Evolutionary conservation across 163 green algal genomes (phyloP).

Genomic region (Chlamydomonas reinhardtii): DNA sequence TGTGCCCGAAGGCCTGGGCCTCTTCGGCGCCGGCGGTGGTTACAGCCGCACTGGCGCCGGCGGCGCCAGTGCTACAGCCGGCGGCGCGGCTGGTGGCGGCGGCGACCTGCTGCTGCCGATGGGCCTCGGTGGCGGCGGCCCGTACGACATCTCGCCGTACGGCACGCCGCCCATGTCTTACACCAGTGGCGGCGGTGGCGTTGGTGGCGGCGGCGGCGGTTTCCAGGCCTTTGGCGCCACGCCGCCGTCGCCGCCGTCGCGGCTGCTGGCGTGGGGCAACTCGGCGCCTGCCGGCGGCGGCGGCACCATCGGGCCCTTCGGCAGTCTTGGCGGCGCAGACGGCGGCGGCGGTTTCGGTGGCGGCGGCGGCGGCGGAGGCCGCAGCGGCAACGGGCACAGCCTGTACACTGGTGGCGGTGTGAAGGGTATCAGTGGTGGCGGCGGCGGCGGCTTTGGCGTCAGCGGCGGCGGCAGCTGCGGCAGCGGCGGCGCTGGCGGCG

Average conservation of each 20-base stretch:
- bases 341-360: no score
- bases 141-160: background rate
- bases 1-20: background rate
- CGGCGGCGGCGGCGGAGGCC: no score
- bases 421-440: background rate
- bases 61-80: background rate
- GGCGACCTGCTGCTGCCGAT: background rate
- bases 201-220: background rate
- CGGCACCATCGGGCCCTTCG: no score
- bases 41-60: background rate
- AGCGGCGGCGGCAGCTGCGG: background rate
- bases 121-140: no score
- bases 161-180: background rate
- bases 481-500: background rate
- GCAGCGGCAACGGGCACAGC: no score
- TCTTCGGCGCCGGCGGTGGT: background rate
- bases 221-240: background rate
- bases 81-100: background rate
- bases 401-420: no score
- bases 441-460: background rate
- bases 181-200: background rate
- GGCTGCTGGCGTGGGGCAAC: background rate
- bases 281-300: no score
- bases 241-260: background rate
- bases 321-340: no score